Base-by-base conservation (phyloP, 2,329 filamentous ascomycete species). In the Coleophoma eucalyptorum region DNA sequence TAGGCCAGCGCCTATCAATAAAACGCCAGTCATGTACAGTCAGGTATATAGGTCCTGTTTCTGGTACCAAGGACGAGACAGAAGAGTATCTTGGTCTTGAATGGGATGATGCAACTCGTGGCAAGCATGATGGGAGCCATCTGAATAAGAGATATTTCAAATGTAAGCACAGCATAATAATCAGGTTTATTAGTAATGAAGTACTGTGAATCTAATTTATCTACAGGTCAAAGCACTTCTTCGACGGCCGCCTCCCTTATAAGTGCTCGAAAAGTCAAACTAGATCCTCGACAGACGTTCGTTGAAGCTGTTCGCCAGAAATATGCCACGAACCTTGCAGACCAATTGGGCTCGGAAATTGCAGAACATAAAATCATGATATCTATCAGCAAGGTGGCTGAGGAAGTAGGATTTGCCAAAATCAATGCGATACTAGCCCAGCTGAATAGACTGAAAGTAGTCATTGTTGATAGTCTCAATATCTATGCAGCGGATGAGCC, bases 341-440 rank as follows among this genome's bases (percentile, higher is more conserved):
- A 67, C 26, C 53, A 59, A 34, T 58, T 62, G 43, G 47, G 52
- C 43, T 54, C 54, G 48, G 50, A 64, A 21, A 57, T 50, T 50
- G 63, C 70, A 12, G 66, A 71, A 7, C 75, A 77, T 46, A 75
- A 81, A 45, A 87, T 96, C 55, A 72, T 76, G 49, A 86, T 77
- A 77, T 96, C 75, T 71, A 89, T 79, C 11, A 26, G 62, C 35
- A 97, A 97, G 70, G 80, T 92, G 16, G 93, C 90, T 5, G 88
- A 97, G 71, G 93, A 97, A 71, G 83, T 97, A 33, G 94, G 94
- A 31, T 97, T 97, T 60, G 91, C 96, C 59, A 97, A 97, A 75
- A 90, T 97, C 58, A 83, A 87, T 41, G 80, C 80, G 58, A 83
- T 92, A 69, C 84, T 95, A 62, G 87, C 91, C 59, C 76, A 87